A percentile compares a stretch with the other conserved stretches of the same genome.
Conservation (phyloP, 345 rosid genomes). For the Camelina neglecta region DNA sequence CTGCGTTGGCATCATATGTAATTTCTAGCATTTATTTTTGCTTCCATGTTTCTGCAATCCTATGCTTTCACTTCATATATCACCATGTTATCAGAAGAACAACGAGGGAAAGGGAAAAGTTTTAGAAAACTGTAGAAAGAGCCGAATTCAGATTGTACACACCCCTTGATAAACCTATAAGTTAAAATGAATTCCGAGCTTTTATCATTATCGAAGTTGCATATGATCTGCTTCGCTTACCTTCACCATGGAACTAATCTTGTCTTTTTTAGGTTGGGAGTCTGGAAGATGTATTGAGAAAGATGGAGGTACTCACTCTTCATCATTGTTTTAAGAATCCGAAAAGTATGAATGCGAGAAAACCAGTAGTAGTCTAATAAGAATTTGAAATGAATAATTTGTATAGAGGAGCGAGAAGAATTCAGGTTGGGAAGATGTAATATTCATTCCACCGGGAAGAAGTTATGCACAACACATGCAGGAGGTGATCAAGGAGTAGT, state of each 20-base stretch:
- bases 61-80: neutral
- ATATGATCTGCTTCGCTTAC: neutral
- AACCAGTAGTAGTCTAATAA: neutral
- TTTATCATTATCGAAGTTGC: neutral
- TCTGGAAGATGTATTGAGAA: conserved; percentile 84
- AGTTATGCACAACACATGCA: conserved; percentile 87
- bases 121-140: neutral
- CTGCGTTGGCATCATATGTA: neutral
- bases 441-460: conserved; percentile 96
- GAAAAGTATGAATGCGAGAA: neutral
- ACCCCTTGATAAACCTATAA: neutral
- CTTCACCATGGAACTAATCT: conserved; percentile 18
- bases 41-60: neutral
- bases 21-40: neutral
- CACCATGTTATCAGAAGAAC: neutral
- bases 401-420: conserved; percentile 78
- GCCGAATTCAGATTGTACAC: neutral
- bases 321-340: neutral
- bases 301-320: conserved; percentile 80
- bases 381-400: conserved; percentile 32
- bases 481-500: conserved; percentile 48
- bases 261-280: conserved; percentile 78
- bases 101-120: neutral
- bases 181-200: neutral
- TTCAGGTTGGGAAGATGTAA: conserved; percentile 94